Evolutionary conservation across 2,329 filamentous ascomycete genomes (phyloP), one percentile per base, ranked within the genome.

Genomic region (Alternaria metachromatica): DNA sequence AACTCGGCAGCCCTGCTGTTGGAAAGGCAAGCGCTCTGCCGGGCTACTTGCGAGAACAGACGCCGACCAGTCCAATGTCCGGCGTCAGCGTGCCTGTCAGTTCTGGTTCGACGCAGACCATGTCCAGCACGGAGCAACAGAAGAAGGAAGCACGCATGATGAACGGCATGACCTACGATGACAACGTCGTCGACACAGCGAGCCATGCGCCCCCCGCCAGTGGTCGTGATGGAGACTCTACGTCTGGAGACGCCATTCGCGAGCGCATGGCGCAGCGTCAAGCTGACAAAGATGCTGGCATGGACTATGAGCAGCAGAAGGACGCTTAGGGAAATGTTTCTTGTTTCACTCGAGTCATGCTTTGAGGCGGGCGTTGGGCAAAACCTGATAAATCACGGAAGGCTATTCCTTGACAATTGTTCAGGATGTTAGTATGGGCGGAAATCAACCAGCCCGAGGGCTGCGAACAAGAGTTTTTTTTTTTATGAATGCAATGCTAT

Each of bases 1-100:
- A 91, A 78, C 93, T 93, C 6, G 90, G 94, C 61, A 93, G 90
- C 63, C 93, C 93, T 0, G 92, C 92, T 43, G 91, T 84, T 28
- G 92, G 79, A 58, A 81, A 81, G 59, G 77, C 71, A 15, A 79
- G 72, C 58, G 73, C 76, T 43, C 70, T 80, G 20, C 78, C 78
- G 18, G 73, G 70, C 28, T 73, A 79, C 60, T 54, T 80, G 46
- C 71, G 77, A 55, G 78, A 80, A 23, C 75, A 75, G 61, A 65
- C 66, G 25, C 67, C 72, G 18, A 64, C 64, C 13, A 78, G 73
- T 61, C 75, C 78, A 25, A 73, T 80, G 74, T 72, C 73, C 18
- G 74, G 76, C 25, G 73, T 75, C 50, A 53, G 60, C 30, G 60
- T 54, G n/a, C 55, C 60, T 9, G 73, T 75, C 55, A 73, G 67